A percentile compares a stretch with the other conserved stretches of the same genome.
phyloP scores from a whole-genome alignment of 768 basidiomycete genomes.

The Termitomyces sp. region DNA sequence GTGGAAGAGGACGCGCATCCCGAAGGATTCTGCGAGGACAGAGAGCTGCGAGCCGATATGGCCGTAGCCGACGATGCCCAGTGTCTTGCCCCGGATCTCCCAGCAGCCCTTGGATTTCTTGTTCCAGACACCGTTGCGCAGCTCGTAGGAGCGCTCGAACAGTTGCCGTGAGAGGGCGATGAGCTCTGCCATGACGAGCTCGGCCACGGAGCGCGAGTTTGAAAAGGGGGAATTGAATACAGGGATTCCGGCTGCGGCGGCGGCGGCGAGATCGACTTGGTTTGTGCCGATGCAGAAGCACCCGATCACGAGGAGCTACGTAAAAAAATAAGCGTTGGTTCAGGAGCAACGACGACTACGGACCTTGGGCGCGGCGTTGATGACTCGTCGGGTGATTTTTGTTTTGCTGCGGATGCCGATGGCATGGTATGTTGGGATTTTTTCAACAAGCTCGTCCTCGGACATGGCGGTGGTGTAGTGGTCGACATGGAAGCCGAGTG shows the following conservation, averaged over 20 bases:
- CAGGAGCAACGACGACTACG: conserved; percentile 12
- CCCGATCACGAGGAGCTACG: conserved; percentile 88
- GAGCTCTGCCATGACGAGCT: conserved; percentile 92
- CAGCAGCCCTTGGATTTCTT: conserved; percentile 98
- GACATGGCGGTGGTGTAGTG: conserved; percentile 78
- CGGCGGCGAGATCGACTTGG: conserved; percentile 87
- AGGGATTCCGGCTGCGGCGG: conserved; percentile 84
- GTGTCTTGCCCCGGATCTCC: conserved; percentile 96
- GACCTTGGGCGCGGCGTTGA: conserved; percentile 84
- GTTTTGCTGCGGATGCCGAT: conserved; percentile 98
- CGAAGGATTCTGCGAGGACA: conserved; percentile 94
- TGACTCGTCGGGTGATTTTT: conserved; percentile 85
- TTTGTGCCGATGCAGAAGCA: conserved; percentile 99
- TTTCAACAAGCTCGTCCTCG: conserved; percentile 90
- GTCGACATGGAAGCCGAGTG: conserved; percentile 89
- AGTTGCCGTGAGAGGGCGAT: conserved; percentile 93
- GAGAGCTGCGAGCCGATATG: conserved; percentile 98
- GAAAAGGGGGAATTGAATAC: conserved; percentile 99
- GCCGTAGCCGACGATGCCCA: conserved; percentile 97
- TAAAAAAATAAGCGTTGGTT: neutral
- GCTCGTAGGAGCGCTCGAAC: conserved; percentile 81
- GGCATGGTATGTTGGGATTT: conserved; percentile 82
- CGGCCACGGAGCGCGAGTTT: conserved; percentile 98
- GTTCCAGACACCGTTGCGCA: conserved; percentile 93
- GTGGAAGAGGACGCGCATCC: conserved; percentile 92